A percentile compares a stretch with the other conserved stretches of the same genome.
phyloP scores from a whole-genome alignment of 495 filamentous ascomycete species.

The Mytilinidion resinicola region DNA sequence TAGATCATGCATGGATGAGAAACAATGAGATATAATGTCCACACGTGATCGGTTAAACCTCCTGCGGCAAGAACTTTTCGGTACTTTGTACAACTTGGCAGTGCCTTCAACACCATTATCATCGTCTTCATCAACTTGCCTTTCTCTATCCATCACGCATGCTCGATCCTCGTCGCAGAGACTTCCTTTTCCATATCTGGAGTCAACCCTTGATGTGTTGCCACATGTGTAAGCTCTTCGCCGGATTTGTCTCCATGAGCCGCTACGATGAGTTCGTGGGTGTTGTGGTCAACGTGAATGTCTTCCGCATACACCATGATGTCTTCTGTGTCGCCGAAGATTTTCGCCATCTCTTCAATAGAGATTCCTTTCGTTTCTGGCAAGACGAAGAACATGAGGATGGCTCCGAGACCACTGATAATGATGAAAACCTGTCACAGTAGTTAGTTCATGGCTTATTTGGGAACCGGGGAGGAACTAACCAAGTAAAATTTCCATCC shows the following conservation, averaged over 20 bases:
- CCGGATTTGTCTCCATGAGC: background rate
- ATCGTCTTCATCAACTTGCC: too few relatives aligned
- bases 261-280: conserved; percentile 19
- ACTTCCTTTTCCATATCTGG: conserved; percentile 9
- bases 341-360: conserved; percentile 31
- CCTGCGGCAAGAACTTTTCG: too few relatives aligned
- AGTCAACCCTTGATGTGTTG: conserved; percentile 14
- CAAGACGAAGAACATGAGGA: conserved; percentile 53
- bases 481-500: conserved; percentile 48
- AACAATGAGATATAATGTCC: too few relatives aligned
- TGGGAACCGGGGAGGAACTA: background rate
- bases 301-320: conserved; percentile 19
- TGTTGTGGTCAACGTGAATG: conserved; percentile 23
- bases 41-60: too few relatives aligned
- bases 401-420: conserved; percentile 46
- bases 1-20: too few relatives aligned
- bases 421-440: conserved; percentile 31
- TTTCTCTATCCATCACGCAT: background rate
- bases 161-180: background rate
- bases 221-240: conserved; percentile 7
- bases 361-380: conserved; percentile 47
- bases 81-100: too few relatives aligned
- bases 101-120: too few relatives aligned
- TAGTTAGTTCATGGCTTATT: background rate
- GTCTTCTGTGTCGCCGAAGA: conserved; percentile 29